Percentiles rank a stretch among this genome's conserved stretches.
Evolutionary conservation across 2,329 filamentous ascomycete genomes (phyloP).

Genomic region (Claviceps citrina): DNA sequence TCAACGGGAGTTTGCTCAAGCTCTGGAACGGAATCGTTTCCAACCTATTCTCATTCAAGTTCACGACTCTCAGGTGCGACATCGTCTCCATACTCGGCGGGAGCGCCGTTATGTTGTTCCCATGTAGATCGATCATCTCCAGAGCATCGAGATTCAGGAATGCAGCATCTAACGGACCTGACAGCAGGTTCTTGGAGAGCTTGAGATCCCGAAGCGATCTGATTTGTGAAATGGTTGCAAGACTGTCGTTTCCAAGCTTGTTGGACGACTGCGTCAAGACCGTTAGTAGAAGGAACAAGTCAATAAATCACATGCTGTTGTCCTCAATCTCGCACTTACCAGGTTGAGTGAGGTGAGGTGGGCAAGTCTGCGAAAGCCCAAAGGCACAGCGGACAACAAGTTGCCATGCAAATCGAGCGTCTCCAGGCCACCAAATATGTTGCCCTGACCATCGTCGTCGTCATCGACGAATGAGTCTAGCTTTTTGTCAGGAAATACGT

Average conservation of each 20-base stretch:
- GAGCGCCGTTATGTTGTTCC: slow-evolving; percentile 60
- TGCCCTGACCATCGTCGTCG: slow-evolving; percentile 49
- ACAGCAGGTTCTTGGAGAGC: slow-evolving; percentile 61
- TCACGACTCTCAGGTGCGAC: slow-evolving; percentile 54
- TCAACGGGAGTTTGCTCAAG: slow-evolving; percentile 52
- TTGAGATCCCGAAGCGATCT: slow-evolving; percentile 61
- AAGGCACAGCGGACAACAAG: slow-evolving; percentile 51
- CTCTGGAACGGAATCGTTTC: slow-evolving; percentile 53
- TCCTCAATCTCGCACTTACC: slow-evolving; percentile 29
- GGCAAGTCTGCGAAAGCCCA: slow-evolving; percentile 58
- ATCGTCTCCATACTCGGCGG: slow-evolving; percentile 54
- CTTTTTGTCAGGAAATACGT: slow-evolving; percentile 60
- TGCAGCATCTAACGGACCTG: slow-evolving; percentile 48
- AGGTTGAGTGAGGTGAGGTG: slow-evolving; percentile 71
- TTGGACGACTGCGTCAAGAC: slow-evolving; percentile 51
- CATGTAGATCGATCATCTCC: slow-evolving; percentile 67
- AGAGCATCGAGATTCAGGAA: slow-evolving; percentile 52
- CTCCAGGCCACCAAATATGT: slow-evolving; percentile 71
- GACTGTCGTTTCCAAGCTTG: slow-evolving; percentile 52
- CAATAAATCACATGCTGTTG: too few relatives aligned
- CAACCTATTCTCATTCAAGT: slow-evolving; percentile 67
- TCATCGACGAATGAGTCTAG: slow-evolving; percentile 41
- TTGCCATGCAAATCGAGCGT: slow-evolving; percentile 80
- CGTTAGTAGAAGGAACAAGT: slow-evolving; percentile 10
- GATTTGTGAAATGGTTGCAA: slow-evolving; percentile 63